Percentiles rank a stretch among this genome's conserved stretches.
Evolutionary conservation across 23 red algal species (phyloP).

Genomic region (Cyanidioschyzon merolae): DNA sequence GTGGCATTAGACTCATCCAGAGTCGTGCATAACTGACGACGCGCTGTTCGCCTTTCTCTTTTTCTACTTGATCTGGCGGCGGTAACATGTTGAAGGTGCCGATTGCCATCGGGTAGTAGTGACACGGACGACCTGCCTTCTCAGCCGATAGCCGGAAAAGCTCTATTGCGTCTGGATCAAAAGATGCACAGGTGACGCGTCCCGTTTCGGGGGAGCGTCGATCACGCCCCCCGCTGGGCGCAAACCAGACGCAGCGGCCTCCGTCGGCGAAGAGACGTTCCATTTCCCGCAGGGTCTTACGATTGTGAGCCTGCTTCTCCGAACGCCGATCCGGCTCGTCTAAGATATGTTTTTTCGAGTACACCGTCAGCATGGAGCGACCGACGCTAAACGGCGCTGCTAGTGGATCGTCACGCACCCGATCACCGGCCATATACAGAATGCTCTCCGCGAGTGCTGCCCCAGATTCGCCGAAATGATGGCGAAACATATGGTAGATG

Average conservation of each 20-base stretch:
- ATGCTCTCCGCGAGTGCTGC: constrained; percentile 37
- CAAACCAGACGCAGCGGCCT: constrained; percentile 78
- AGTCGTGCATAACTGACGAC: constrained; percentile 50
- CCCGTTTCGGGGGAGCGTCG: constrained; percentile 33
- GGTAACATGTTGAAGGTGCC: constrained; percentile 83
- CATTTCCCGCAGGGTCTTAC: constrained; percentile 45
- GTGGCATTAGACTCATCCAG: constrained; percentile 49
- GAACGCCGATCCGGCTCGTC: constrained; percentile 62
- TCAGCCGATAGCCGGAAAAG: constrained; percentile 69
- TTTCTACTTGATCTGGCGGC: constrained; percentile 68
- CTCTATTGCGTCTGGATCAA: constrained; percentile 74
- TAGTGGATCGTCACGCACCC: constrained; percentile 81
- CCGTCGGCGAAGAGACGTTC: constrained; percentile 43
- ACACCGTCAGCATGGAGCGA: constrained; percentile 86
- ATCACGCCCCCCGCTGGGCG: constrained; percentile 86
- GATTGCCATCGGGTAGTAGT: constrained; percentile 95
- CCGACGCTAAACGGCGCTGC: constrained; percentile 77
- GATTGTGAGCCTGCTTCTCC: constrained; percentile 79
- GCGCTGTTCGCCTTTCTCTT: constrained; percentile 57
- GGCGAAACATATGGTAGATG: constrained; percentile 54
- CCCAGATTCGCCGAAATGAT: constrained; percentile 24
- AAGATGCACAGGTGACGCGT: constrained; percentile 50
- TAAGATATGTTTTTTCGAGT: constrained; percentile 96
- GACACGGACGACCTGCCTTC: constrained; percentile 39
- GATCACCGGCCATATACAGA: constrained; percentile 97